Evolutionary conservation across 2,329 filamentous ascomycete species (phyloP).

Genomic region (Neofusicoccum umdonicola): DNA sequence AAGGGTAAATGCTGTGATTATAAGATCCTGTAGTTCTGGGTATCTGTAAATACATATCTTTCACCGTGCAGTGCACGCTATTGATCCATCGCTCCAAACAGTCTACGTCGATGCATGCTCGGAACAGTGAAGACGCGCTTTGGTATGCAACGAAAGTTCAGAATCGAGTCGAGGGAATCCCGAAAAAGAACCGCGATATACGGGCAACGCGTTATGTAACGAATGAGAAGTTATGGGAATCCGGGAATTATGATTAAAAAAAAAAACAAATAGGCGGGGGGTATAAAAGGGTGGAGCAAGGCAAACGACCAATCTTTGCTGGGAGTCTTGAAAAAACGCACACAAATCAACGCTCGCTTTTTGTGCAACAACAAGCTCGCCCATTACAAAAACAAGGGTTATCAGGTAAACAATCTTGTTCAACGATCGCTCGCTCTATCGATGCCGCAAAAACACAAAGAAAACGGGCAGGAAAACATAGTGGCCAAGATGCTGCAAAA

Average conservation of each 20-base stretch:
- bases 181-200: too few relatives aligned
- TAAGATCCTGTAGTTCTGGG: too few relatives aligned
- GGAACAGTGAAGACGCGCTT: background rate
- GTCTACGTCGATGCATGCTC: too few relatives aligned
- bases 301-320: background rate
- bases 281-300: background rate
- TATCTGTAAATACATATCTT: too few relatives aligned
- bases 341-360: background rate
- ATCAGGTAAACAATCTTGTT: constrained; percentile 5
- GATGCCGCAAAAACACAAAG: background rate
- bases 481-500: background rate
- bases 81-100: too few relatives aligned
- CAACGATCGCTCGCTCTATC: constrained; percentile 3
- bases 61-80: too few relatives aligned
- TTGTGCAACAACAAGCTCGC: background rate
- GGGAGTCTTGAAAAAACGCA: background rate
- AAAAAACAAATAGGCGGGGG: background rate
- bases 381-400: background rate
- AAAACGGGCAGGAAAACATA: background rate
- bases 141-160: background rate
- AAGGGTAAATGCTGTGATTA: too few relatives aligned
- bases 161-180: too few relatives aligned
- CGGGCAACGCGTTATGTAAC: too few relatives aligned
- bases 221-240: background rate
- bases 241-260: background rate